phyloP scores from a whole-genome alignment of 495 filamentous ascomycete species.

The Margaritispora aquatica region DNA sequence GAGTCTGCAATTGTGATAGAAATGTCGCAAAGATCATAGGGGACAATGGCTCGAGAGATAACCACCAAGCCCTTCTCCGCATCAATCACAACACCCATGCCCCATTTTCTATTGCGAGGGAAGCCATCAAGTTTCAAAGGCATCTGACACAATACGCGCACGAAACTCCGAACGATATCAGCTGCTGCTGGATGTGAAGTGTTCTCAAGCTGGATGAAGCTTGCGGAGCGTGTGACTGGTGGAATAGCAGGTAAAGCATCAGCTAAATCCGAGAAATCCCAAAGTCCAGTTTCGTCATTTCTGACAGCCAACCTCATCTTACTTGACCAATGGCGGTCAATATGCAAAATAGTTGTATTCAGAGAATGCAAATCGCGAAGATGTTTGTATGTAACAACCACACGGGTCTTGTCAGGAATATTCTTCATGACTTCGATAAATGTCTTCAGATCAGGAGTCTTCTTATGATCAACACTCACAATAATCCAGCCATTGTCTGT shows the following conservation, averaged over 20 bases:
- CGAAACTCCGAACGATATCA: conserved; percentile 90
- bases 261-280: conserved; percentile 87
- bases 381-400: conserved; percentile 94
- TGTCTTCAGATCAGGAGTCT: conserved; percentile 75
- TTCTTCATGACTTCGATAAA: conserved; percentile 88
- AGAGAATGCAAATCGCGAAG: conserved; percentile 91
- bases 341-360: conserved; percentile 83
- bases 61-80: conserved; percentile 92
- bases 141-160: conserved; percentile 85
- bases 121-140: conserved; percentile 95
- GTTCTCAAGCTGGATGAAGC: conserved; percentile 86
- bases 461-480: conserved; percentile 79
- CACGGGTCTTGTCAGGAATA: conserved; percentile 83
- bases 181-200: conserved; percentile 85
- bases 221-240: conserved; percentile 67
- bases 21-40: conserved; percentile 95
- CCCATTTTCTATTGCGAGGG: conserved; percentile 84
- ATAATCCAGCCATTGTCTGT: conserved; percentile 90
- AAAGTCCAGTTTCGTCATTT: conserved; percentile 85
- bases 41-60: conserved; percentile 87
- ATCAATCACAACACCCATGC: conserved; percentile 92
- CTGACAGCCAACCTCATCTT: conserved; percentile 92
- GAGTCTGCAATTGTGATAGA: conserved; percentile 92
- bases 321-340: conserved; percentile 91
- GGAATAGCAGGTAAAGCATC: conserved; percentile 69